phyloP scores from a whole-genome alignment of 2,329 filamentous ascomycete genomes.

The Rutstroemia sp. region DNA sequence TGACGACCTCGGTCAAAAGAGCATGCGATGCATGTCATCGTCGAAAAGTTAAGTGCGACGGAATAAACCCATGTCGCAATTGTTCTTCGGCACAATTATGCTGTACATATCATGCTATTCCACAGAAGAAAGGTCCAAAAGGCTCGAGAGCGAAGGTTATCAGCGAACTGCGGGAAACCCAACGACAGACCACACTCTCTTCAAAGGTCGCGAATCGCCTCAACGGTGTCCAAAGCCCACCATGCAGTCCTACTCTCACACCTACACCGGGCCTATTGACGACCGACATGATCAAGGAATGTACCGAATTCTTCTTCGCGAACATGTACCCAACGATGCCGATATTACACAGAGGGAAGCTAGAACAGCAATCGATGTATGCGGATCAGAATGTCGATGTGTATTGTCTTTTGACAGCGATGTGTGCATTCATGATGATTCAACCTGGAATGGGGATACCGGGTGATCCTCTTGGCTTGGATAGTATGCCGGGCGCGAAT shows the following conservation, averaged over 20 bases:
- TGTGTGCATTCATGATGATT: constrained; percentile 61
- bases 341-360: constrained; percentile 49
- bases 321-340: constrained; percentile 59
- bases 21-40: constrained; percentile 69
- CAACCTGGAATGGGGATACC: constrained; percentile 61
- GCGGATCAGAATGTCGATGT: constrained; percentile 56
- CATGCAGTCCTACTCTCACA: constrained; percentile 39
- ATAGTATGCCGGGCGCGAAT: constrained; percentile 47
- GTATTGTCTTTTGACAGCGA: constrained; percentile 57
- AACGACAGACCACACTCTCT: constrained; percentile 57
- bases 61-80: constrained; percentile 63
- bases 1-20: constrained; percentile 38
- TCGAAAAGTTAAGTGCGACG: constrained; percentile 68
- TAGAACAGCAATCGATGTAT: constrained; percentile 51
- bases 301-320: constrained; percentile 60
- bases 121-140: constrained; percentile 71
- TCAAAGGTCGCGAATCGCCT: constrained; percentile 54
- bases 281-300: constrained; percentile 56
- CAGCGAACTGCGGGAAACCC: constrained; percentile 62
- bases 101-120: constrained; percentile 69
- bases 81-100: constrained; percentile 58
- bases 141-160: constrained; percentile 69
- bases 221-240: constrained; percentile 45
- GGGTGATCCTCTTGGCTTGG: constrained; percentile 48
- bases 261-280: constrained; percentile 55